Conservation (phyloP, 2,329 filamentous ascomycete genomes). For the Diaporthe caulivora region DNA sequence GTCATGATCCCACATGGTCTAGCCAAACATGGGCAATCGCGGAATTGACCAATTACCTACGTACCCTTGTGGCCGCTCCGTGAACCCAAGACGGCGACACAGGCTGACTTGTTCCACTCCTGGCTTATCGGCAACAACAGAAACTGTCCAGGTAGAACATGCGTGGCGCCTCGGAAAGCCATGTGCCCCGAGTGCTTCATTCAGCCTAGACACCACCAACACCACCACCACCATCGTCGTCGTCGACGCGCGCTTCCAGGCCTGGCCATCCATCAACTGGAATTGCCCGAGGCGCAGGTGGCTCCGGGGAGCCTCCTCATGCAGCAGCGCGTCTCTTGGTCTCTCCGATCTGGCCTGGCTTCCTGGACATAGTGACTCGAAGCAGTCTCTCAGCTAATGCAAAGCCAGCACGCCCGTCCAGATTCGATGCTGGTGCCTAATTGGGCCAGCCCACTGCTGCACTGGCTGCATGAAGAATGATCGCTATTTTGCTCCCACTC, state of each 20-base stretch:
- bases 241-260: background rate
- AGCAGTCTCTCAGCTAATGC: slow-evolving; percentile 15
- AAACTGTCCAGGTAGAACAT: background rate
- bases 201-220: slow-evolving; percentile 4
- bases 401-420: slow-evolving; percentile 15
- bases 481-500: slow-evolving; percentile 12
- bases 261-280: slow-evolving; percentile 2
- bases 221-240: background rate
- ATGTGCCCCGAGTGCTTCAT: background rate
- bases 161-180: background rate
- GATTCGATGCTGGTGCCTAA: slow-evolving; percentile 26
- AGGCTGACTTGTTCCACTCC: background rate
- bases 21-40: background rate
- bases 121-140: background rate
- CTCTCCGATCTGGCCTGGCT: background rate
- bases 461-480: slow-evolving; percentile 6
- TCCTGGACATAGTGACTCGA: slow-evolving; percentile 8
- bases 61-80: background rate
- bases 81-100: slow-evolving; percentile 8
- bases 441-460: slow-evolving; percentile 14
- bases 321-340: slow-evolving; percentile 1
- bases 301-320: slow-evolving; percentile 3
- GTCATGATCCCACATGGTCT: background rate
- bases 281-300: slow-evolving; percentile 10
- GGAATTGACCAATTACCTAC: slow-evolving; percentile 26